Base-by-base conservation (phyloP, 1,284 basidiomycete genomes). In the Omphalotus olearius region DNA sequence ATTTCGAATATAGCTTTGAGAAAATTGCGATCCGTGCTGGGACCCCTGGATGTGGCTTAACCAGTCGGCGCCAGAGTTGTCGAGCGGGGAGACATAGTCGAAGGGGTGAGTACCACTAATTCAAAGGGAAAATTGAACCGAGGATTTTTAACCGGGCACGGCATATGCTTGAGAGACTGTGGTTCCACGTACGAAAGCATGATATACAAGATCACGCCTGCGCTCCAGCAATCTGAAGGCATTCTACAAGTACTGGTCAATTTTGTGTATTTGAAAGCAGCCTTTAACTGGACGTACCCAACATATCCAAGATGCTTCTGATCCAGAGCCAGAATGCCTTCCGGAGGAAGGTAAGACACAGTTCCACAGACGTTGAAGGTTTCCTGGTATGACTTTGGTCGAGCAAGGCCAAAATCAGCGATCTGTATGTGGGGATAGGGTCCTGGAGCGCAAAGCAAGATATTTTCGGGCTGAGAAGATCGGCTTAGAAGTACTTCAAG, bases 371-470 rank as follows among this genome's bases (percentile, higher is more conserved):
- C 87, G 58, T 86, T 88, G 60, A 89, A 75, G 0, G 87, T 89
- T 60, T 84, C 81, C 69, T 90, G 83, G 60, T 84, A 82, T 1
- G 88, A 81, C 59, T 80, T 82, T n/a, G 80, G 79, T n/a, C 87
- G 80, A 9, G 91, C 89, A 17, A 91, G 79, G 5, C 92, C 92
- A 63, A 94, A 93, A 66, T 94, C 91, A 14, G 87, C 90, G 37
- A 94, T 85, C 52, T 90, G 75, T 39, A 93, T 80, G 38, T 85
- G 83, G 43, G 91, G 92, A 63, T 89, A 93, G 1, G 86, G 79
- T 2, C 86, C 86, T 6, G 88, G 84, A 2, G 78, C 74, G 57
- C 82, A 73, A 3, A 95, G 74, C 7, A 95, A 73, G 50, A 94
- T 85, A 59, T 94, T 94, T 68, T 94, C 91, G 33, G 91, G 91